Percentiles rank a stretch among this genome's conserved stretches.
Evolutionary conservation across 2,329 filamentous ascomycete genomes (phyloP).

Genomic region (Remersonia thermophila): DNA sequence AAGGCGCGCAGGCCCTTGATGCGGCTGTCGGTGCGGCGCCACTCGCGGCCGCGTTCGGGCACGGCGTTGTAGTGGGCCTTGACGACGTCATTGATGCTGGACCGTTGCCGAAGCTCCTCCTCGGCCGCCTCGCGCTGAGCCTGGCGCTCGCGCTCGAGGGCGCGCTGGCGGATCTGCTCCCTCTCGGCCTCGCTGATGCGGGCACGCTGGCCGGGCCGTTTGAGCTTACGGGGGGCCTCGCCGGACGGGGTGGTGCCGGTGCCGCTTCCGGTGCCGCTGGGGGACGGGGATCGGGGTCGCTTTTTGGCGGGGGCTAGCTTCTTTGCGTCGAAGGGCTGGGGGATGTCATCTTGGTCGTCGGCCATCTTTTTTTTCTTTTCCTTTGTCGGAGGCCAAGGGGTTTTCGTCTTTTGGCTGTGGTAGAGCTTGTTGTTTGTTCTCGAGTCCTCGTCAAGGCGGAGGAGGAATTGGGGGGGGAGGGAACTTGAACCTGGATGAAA

Average conservation of each 20-base stretch:
- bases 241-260: conserved; percentile 1
- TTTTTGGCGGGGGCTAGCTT: conserved; percentile 47
- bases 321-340: conserved; percentile 49
- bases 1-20: conserved; percentile 91
- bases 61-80: conserved; percentile 93
- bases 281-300: conserved; percentile 41
- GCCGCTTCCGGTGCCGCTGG: conserved; percentile 11
- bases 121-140: conserved; percentile 26
- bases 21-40: conserved; percentile 84
- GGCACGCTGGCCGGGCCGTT: conserved; percentile 54
- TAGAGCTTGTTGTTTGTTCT: too few relatives aligned
- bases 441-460: too few relatives aligned
- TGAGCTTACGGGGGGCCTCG: conserved; percentile 49
- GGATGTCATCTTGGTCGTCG: conserved; percentile 32
- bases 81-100: conserved; percentile 73
- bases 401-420: too few relatives aligned
- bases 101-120: conserved; percentile 30
- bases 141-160: conserved; percentile 40
- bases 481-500: conserved; percentile 1
- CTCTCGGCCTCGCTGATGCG: conserved; percentile 56
- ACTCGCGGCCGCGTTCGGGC: conserved; percentile 83
- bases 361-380: conserved; percentile 4
- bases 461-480: background rate
- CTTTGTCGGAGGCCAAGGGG: too few relatives aligned
- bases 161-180: conserved; percentile 52